Percentiles rank a stretch among this genome's conserved stretches.
phyloP scores from a whole-genome alignment of 441 rosid species.

The Rhodomyrtus psidioides region DNA sequence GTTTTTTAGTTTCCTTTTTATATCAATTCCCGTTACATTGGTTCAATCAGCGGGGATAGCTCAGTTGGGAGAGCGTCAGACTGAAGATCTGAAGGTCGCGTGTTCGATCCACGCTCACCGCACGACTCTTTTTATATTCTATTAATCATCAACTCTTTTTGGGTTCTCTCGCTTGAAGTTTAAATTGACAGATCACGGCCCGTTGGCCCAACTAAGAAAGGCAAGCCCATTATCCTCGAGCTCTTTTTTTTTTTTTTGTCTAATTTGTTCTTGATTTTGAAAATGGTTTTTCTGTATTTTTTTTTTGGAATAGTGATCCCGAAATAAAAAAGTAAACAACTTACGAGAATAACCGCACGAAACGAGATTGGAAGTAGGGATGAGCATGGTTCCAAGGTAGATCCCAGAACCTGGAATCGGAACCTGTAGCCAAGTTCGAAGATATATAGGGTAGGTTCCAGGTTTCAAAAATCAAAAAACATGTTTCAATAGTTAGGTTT shows the following conservation, averaged over 20 bases:
- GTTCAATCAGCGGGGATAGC: neutral
- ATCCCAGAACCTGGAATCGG: too few relatives aligned
- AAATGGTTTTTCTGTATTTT: neutral
- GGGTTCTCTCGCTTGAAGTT: neutral
- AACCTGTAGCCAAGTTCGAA: too few relatives aligned
- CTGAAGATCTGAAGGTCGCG: slow-evolving; percentile 44
- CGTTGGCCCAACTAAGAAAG: neutral
- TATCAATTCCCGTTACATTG: too few relatives aligned
- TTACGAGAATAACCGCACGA: too few relatives aligned
- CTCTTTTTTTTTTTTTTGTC: neutral
- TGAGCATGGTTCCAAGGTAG: too few relatives aligned
- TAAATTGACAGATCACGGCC: neutral
- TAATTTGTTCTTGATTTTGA: neutral
- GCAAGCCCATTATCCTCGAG: neutral
- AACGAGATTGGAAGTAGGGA: too few relatives aligned
- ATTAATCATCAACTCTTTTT: neutral
- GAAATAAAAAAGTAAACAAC: too few relatives aligned
- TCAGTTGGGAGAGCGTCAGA: slow-evolving; percentile 83
- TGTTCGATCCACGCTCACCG: slow-evolving; percentile 50
- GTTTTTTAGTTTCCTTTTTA: neutral
- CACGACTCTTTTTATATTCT: neutral
- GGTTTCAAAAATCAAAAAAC: too few relatives aligned
- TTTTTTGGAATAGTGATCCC: neutral
- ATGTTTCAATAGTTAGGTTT: too few relatives aligned
- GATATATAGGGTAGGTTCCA: too few relatives aligned